phyloP scores from a whole-genome alignment of 306 rosid species.

The Acmispon strigosus region DNA sequence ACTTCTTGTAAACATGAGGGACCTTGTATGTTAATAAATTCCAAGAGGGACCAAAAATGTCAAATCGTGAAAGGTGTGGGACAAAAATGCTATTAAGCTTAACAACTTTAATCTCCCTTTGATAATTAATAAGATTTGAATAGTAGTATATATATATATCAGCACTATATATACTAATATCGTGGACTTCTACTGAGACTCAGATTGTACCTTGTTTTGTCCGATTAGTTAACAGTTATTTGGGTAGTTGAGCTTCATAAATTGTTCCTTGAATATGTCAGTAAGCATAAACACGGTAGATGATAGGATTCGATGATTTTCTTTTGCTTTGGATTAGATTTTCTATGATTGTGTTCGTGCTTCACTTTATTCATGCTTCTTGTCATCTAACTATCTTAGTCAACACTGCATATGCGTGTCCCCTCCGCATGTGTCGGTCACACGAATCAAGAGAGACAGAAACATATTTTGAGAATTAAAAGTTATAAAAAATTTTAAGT shows the following conservation, averaged over 20 bases:
- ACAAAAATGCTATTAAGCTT: too few relatives aligned
- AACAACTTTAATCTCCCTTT: too few relatives aligned
- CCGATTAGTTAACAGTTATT: constrained; percentile 30
- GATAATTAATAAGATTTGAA: too few relatives aligned
- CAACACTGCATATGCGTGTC: constrained; percentile 8
- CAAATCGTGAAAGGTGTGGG: too few relatives aligned
- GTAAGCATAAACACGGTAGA: not conserved
- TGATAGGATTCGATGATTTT: constrained; percentile 22
- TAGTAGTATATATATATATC: not conserved
- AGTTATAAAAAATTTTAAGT: too few relatives aligned
- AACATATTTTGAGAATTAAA: too few relatives aligned
- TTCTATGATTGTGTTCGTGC: constrained; percentile 8
- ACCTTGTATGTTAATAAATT: too few relatives aligned
- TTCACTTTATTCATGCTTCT: not conserved
- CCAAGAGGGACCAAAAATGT: too few relatives aligned
- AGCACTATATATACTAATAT: not conserved
- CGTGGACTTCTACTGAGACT: not conserved
- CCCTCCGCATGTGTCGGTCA: constrained; percentile 22
- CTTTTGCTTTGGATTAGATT: not conserved
- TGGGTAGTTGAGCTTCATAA: constrained; percentile 29
- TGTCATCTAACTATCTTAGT: not conserved
- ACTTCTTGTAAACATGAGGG: too few relatives aligned
- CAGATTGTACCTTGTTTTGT: not conserved
- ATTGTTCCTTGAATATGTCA: constrained; percentile 4
- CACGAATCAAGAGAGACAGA: not conserved